Percentiles rank a stretch among this genome's conserved stretches.
Conservation (phyloP, 176 grass and related monocot species). For the Zea luxurians region DNA sequence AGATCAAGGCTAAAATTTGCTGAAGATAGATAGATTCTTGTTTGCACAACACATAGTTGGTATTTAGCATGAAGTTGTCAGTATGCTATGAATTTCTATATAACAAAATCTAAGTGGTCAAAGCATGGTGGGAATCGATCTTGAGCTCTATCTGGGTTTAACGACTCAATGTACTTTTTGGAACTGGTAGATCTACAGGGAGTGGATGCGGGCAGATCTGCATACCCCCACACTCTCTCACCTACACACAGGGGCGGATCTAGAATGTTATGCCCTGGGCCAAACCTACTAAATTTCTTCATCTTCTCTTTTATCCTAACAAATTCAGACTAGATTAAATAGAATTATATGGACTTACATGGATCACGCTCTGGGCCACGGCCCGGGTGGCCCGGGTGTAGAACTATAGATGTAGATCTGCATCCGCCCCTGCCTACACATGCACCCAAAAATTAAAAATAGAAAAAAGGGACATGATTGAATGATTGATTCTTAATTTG, state of each 20-base stretch:
- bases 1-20: too few species aligned
- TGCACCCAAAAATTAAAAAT: neutral
- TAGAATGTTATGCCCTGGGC: too few species aligned
- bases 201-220: neutral
- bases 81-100: neutral
- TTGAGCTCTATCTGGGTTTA: neutral
- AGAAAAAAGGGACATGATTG: neutral
- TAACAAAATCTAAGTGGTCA: neutral
- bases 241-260: neutral
- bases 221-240: neutral
- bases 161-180: neutral
- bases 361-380: too few species aligned
- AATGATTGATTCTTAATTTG: conserved; percentile 1
- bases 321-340: too few species aligned
- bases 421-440: too few species aligned
- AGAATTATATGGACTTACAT: too few species aligned
- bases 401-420: too few species aligned
- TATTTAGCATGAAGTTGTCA: neutral
- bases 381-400: too few species aligned
- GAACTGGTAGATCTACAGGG: neutral
- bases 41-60: neutral
- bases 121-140: neutral
- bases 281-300: too few species aligned
- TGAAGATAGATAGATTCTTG: neutral
- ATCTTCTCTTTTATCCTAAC: too few species aligned